phyloP scores from a whole-genome alignment of 2,329 filamentous ascomycete genomes.

The Diplodia seriata region DNA sequence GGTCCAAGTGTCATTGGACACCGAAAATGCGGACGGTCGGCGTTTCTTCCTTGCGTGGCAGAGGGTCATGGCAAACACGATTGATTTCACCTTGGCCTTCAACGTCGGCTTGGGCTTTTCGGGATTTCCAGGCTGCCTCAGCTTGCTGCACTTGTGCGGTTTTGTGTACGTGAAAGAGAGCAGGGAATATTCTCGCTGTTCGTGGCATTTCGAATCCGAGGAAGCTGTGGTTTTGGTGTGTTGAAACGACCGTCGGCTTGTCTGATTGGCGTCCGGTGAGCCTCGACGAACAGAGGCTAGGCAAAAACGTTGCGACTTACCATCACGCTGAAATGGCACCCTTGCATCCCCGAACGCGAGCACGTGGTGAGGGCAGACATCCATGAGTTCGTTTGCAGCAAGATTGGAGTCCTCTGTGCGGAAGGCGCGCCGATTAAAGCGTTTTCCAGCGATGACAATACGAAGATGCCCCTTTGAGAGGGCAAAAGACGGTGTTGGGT shows the following conservation, averaged over 20 bases:
- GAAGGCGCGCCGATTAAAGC: not conserved
- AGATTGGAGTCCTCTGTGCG: not conserved
- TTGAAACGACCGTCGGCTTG: conserved; percentile 8
- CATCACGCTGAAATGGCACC: conserved; percentile 11
- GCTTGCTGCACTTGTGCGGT: conserved; percentile 7
- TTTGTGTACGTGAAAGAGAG: conserved; percentile 19
- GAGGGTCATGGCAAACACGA: conserved; percentile 17
- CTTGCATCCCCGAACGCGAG: conserved; percentile 13
- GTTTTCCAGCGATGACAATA: not conserved
- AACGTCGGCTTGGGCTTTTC: conserved; percentile 11
- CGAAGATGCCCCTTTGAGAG: conserved; percentile 1
- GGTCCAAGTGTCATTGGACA: conserved; percentile 3
- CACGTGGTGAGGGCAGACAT: conserved; percentile 5
- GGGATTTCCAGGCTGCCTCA: not conserved
- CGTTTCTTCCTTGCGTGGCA: conserved; percentile 4
- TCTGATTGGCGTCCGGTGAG: not conserved
- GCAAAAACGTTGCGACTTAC: not conserved
- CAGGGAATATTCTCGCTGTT: conserved; percentile 16
- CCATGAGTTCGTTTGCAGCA: not conserved
- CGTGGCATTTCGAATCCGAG: conserved; percentile 2
- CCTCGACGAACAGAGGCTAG: not conserved
- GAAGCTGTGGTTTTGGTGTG: not conserved
- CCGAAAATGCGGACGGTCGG: not conserved
- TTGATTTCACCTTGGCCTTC: conserved; percentile 11
- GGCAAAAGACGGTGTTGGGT: conserved; percentile 22